Evolutionary conservation across 768 basidiomycete genomes (phyloP).

Genomic region (Omphalotus guepiniiformis): DNA sequence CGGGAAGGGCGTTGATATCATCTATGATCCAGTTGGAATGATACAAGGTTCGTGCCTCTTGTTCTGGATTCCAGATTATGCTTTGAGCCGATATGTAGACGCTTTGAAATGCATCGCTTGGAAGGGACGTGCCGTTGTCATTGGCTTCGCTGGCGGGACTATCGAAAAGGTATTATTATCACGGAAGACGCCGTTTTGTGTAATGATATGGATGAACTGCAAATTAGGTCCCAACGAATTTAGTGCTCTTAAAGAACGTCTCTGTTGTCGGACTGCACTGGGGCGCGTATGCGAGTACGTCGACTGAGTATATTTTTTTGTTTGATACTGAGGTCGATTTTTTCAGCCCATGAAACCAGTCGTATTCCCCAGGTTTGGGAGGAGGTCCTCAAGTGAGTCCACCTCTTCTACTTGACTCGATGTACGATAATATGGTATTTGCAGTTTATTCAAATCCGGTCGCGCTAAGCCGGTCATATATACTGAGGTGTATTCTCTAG

Average conservation of each 20-base stretch:
- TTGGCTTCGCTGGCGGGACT: constrained; percentile 84
- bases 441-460: constrained; percentile 64
- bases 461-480: constrained; percentile 69
- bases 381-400: constrained; percentile 56
- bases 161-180: constrained; percentile 69
- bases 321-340: background rate
- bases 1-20: constrained; percentile 82
- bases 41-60: constrained; percentile 49
- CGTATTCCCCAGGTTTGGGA: constrained; percentile 70
- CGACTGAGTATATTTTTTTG: background rate
- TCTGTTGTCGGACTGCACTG: constrained; percentile 83
- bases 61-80: background rate
- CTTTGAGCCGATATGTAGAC: constrained; percentile 39
- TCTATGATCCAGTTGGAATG: constrained; percentile 84
- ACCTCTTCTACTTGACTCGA: background rate
- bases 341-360: constrained; percentile 57
- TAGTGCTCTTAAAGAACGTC: constrained; percentile 82
- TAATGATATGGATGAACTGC: too few relatives aligned
- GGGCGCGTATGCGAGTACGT: constrained; percentile 57
- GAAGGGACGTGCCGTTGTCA: constrained; percentile 90
- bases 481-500: constrained; percentile 63
- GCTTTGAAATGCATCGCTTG: constrained; percentile 90
- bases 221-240: constrained; percentile 78
- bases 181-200: too few relatives aligned
- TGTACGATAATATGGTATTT: constrained; percentile 1